A percentile compares a stretch with the other conserved stretches of the same genome.
Conservation (phyloP, 306 rosid species). For the Castanea mollissima region DNA sequence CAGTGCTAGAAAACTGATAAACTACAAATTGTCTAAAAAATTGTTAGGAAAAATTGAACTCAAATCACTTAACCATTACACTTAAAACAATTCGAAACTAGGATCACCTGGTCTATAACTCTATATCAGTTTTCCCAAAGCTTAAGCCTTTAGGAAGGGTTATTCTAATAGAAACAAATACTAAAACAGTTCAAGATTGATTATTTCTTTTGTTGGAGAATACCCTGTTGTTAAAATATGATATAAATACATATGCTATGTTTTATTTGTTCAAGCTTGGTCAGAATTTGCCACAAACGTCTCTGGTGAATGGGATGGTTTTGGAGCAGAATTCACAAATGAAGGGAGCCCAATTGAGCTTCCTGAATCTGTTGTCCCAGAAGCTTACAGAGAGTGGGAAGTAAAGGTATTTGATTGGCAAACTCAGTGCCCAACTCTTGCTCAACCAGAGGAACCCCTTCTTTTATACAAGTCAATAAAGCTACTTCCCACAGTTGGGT, state of each 20-base stretch:
- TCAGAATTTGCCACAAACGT: slow-evolving; percentile 69
- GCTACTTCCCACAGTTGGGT: slow-evolving; percentile 92
- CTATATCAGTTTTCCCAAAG: too few relatives aligned
- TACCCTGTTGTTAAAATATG: not conserved
- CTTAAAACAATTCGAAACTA: too few relatives aligned
- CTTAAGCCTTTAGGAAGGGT: too few relatives aligned
- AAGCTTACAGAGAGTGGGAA: slow-evolving; percentile 91
- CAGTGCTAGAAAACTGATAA: too few relatives aligned
- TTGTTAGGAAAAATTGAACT: too few relatives aligned
- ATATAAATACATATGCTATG: not conserved
- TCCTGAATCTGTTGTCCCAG: slow-evolving; percentile 87
- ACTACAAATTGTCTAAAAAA: too few relatives aligned
- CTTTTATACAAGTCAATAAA: slow-evolving; percentile 62
- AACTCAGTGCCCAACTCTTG: slow-evolving; percentile 96
- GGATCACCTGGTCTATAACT: too few relatives aligned
- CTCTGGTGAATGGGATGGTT: slow-evolving; percentile 98
- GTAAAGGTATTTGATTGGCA: slow-evolving; percentile 96
- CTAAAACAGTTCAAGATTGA: not conserved
- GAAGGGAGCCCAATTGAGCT: slow-evolving; percentile 75
- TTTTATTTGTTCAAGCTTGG: slow-evolving; percentile 55
- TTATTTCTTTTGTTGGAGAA: not conserved
- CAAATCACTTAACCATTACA: too few relatives aligned
- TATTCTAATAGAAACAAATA: not conserved
- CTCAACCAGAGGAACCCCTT: slow-evolving; percentile 43
- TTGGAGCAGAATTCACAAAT: slow-evolving; percentile 76